phyloP scores from a whole-genome alignment of 306 rosid species.

The Lathyrus tuberosus region DNA sequence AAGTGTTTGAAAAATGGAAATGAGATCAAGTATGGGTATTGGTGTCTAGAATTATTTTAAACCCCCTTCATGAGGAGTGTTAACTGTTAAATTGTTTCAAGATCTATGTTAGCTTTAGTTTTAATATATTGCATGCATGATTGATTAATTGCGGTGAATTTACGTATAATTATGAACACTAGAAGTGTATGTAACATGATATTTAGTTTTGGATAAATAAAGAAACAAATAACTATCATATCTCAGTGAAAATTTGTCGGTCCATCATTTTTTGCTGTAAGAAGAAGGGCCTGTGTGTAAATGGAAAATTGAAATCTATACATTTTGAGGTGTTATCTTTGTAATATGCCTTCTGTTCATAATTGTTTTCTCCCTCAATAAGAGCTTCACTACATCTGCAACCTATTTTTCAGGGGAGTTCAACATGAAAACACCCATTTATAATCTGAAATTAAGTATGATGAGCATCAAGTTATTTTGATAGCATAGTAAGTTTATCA shows the following conservation, averaged over 20 bases:
- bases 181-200: background rate
- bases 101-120: conserved; percentile 16
- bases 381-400: background rate
- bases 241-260: background rate
- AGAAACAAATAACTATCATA: background rate
- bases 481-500: background rate
- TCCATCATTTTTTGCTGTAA: background rate
- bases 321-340: conserved; percentile 17
- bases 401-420: conserved; percentile 1
- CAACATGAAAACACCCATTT: background rate
- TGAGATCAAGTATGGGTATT: background rate
- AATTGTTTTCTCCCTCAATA: too few species aligned
- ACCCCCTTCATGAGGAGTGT: conserved; percentile 4
- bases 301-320: conserved; percentile 15
- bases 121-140: conserved; percentile 8
- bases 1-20: background rate
- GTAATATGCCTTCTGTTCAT: background rate
- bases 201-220: conserved; percentile 2
- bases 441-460: background rate
- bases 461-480: conserved; percentile 11
- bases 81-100: conserved; percentile 14
- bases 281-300: conserved; percentile 9
- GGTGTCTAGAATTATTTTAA: background rate
- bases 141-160: conserved; percentile 1
- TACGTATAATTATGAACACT: conserved; percentile 10